Evolutionary conservation across 2,329 filamentous ascomycete species (phyloP).

Genomic region (Talaromyces sp.): DNA sequence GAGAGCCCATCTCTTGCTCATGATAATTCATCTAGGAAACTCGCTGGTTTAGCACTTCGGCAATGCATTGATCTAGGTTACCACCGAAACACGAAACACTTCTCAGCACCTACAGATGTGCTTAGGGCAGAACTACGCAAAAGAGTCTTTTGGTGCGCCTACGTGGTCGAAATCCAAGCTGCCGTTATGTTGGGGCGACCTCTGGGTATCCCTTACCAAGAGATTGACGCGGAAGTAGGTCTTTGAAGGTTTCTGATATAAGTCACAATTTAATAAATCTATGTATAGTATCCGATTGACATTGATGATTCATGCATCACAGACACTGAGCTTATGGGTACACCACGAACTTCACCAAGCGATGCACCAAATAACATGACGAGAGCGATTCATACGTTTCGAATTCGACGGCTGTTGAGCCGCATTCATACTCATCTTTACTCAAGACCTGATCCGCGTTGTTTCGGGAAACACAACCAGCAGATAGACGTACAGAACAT

Average conservation of each 20-base stretch:
- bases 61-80: slow-evolving; percentile 35
- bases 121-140: slow-evolving; percentile 26
- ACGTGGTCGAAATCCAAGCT: slow-evolving; percentile 25
- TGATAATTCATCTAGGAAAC: slow-evolving; percentile 23
- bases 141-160: slow-evolving; percentile 29
- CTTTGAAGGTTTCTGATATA: background rate
- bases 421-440: slow-evolving; percentile 17
- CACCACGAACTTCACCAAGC: slow-evolving; percentile 19
- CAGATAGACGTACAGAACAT: background rate
- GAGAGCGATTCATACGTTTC: slow-evolving; percentile 19
- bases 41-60: slow-evolving; percentile 31
- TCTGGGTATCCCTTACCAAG: slow-evolving; percentile 25
- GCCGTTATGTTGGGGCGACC: slow-evolving; percentile 29
- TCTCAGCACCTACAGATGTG: background rate
- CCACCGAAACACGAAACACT: slow-evolving; percentile 25
- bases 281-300: slow-evolving; percentile 28
- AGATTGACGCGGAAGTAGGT: slow-evolving; percentile 30
- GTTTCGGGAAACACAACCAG: background rate
- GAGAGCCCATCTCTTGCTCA: background rate
- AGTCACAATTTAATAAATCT: background rate
- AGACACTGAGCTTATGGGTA: slow-evolving; percentile 20
- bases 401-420: slow-evolving; percentile 17
- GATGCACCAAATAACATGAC: slow-evolving; percentile 19
- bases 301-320: slow-evolving; percentile 31
- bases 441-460: slow-evolving; percentile 4